Base-by-base conservation (phyloP, 169 alveolate genomes). In the Cryptosporidium sp. region DNA sequence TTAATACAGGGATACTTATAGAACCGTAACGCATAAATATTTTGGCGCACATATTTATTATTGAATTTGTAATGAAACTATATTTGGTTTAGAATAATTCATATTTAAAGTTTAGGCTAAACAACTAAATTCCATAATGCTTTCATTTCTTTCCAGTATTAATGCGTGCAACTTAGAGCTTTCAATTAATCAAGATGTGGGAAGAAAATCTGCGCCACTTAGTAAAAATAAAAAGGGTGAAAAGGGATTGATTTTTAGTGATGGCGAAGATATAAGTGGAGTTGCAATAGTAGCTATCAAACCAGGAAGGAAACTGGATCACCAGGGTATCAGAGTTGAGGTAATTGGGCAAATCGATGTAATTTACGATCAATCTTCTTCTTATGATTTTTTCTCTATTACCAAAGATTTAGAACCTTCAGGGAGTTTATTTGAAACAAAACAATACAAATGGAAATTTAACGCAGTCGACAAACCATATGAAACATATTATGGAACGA, bases 401-500 rank as follows among this genome's bases (percentile, higher is more conserved):
- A 91, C 97, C 18, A 93, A 97, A 94, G 99, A 98, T 85, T 92
- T 98, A 68, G 99, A 97, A 70, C 99, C 99, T 21, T 98, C 99
- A 0, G 99, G 99, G 16, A 92, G 71, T 87, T 85, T 96, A 65
- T 91, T 93, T 55, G 98, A 96, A 91, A 94, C 97, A 51, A 96
- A 96, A 71, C 97, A 95, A 74, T 96, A 95, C 92, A 94, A 95
- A 84, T 99, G 98, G 93, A 89, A 95, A 52, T 98, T 98, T 94
- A 96, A 96, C 55, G 94, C 98, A 62, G 99, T 97, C 4, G 99
- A 98, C 92, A 97, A 97, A 87, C 97, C 97, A 91, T 96, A 97
- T 92, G 99, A 99, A 93, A 96, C 99, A 45, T 99, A 98, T 92
- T 93, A 95, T 87, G 99, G 99, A 29, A 96, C 97, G 71, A 95